These are phyloP conservation scores for Alternaria incomplexa DNA, from an alignment of 2,329 filamentous ascomycete genomes.

Conservation along the genomic window DNA sequence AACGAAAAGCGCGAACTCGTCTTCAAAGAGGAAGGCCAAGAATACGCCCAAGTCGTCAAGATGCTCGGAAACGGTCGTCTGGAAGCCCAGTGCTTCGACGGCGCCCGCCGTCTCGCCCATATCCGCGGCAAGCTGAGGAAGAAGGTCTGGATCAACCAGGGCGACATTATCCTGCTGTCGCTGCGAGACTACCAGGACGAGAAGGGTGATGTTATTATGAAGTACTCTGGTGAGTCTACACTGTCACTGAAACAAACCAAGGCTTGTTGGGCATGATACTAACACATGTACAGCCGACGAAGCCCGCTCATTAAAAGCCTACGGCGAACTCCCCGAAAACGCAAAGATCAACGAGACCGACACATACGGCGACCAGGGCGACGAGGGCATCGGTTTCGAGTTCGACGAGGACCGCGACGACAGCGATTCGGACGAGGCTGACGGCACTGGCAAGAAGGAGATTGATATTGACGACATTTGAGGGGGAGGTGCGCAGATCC, in stretches of 20 bases:
- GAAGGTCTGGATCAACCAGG: conserved; percentile 97
- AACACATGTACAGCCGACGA: conserved; percentile 76
- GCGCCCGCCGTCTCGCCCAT: conserved; percentile 81
- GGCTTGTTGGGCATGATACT: conserved; percentile 59
- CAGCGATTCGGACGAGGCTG: conserved; percentile 59
- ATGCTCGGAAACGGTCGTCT: conserved; percentile 96
- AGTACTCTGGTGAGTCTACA: conserved; percentile 65
- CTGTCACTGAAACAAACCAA: no score
- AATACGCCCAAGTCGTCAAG: conserved; percentile 88
- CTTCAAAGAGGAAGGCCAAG: conserved; percentile 98
- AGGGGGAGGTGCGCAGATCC: conserved; percentile 31
- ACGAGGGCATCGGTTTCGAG: conserved; percentile 95
- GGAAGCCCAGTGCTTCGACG: conserved; percentile 94
- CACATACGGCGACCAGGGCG: conserved; percentile 87
- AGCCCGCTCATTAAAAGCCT: conserved; percentile 92
- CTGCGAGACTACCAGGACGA: conserved; percentile 93
- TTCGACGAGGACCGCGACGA: conserved; percentile 88
- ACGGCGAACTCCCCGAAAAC: conserved; percentile 94
- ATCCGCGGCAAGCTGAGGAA: conserved; percentile 97
- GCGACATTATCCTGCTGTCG: conserved; percentile 73
- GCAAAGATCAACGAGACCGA: conserved; percentile 99
- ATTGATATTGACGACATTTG: conserved; percentile 96
- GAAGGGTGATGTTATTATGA: conserved; percentile 92
- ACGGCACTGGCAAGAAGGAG: conserved; percentile 73
- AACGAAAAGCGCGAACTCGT: conserved; percentile 98